Evolutionary conservation across 495 filamentous ascomycete species (phyloP).

Genomic region (Lasiosphaeria miniovina): DNA sequence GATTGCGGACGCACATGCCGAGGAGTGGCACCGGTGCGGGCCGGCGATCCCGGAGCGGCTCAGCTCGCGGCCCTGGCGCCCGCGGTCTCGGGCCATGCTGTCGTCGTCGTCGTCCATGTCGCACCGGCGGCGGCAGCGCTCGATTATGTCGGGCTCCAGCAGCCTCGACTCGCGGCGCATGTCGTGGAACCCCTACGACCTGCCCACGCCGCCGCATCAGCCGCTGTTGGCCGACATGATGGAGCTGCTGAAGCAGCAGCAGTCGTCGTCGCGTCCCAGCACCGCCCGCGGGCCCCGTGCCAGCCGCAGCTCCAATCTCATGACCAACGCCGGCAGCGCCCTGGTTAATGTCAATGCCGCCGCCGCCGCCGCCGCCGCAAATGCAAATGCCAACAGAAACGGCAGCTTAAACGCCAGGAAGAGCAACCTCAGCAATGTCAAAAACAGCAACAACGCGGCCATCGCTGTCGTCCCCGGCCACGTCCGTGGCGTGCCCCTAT

Average conservation of each 20-base stretch:
- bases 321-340: background rate
- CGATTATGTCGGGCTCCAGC: background rate
- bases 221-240: slow-evolving; percentile 14
- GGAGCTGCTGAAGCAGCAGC: slow-evolving; percentile 4
- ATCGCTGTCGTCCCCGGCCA: too few relatives aligned
- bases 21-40: background rate
- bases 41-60: slow-evolving; percentile 10
- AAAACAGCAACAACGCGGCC: background rate
- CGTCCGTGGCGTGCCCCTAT: too few relatives aligned
- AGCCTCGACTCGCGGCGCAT: slow-evolving; percentile 9
- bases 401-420: background rate
- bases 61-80: background rate
- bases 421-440: background rate
- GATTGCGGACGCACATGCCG: slow-evolving; percentile 13
- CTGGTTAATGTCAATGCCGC: background rate
- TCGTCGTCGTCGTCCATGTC: slow-evolving; percentile 3
- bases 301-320: background rate
- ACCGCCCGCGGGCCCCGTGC: background rate
- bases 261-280: background rate
- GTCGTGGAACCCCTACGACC: slow-evolving; percentile 24
- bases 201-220: slow-evolving; percentile 15
- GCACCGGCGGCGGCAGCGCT: background rate
- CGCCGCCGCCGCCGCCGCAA: background rate
- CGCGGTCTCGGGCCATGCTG: slow-evolving; percentile 1
- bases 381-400: background rate